Evolutionary conservation across 2,329 filamentous ascomycete genomes (phyloP).

Genomic region (Venturia aucupariae): DNA sequence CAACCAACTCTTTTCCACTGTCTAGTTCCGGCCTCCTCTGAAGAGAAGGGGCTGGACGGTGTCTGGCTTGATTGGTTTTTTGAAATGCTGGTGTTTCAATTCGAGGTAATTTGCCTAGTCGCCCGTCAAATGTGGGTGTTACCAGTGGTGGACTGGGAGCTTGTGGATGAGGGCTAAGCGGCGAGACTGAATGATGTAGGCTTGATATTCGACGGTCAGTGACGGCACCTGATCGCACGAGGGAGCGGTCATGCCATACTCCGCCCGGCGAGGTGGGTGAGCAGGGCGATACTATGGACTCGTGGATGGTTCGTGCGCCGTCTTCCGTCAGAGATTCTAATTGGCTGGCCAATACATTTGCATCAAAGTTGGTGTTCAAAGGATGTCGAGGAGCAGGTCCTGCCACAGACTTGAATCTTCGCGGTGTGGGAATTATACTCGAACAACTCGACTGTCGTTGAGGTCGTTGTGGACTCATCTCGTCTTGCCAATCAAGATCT

Average conservation of each 20-base stretch:
- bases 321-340: neutral
- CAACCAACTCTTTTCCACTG: neutral
- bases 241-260: neutral
- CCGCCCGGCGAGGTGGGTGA: neutral
- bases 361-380: neutral
- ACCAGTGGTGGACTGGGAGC: neutral
- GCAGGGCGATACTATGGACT: conserved; percentile 8
- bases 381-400: neutral
- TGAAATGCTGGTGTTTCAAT: neutral
- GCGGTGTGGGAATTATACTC: conserved; percentile 10
- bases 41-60: neutral
- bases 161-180: neutral
- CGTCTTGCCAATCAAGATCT: neutral
- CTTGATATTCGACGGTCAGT: neutral
- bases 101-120: conserved; percentile 1
- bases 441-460: neutral
- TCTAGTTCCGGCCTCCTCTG: neutral
- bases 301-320: neutral
- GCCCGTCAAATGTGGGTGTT: conserved; percentile 4
- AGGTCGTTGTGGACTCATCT: neutral
- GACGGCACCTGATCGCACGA: neutral
- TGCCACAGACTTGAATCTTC: conserved; percentile 4
- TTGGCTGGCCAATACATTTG: neutral
- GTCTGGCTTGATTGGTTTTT: neutral
- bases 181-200: neutral